Evolutionary conservation across 2,329 filamentous ascomycete genomes (phyloP), one percentile per base, ranked within the genome.

Genomic region (Bertia moriformis): DNA sequence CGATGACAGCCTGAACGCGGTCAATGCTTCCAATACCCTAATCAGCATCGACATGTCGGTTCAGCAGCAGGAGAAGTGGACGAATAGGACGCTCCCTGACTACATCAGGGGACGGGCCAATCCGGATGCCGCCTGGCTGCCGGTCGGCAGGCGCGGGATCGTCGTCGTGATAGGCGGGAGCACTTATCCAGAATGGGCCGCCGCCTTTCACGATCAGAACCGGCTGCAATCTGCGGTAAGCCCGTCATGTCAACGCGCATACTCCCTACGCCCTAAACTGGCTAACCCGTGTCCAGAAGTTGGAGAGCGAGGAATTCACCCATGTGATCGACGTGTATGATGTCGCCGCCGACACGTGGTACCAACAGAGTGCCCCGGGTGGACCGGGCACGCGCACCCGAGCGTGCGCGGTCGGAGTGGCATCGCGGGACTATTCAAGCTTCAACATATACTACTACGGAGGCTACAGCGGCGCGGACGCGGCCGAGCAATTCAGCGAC

Each of bases 401-500:
- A 66, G 66, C 80, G 51, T 91, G 85, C 50, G 78, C 83, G 3
- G 79, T 86, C 0, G 73, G 85, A 1, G 82, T 74, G n/a, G 65
- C 74, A 0, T 78, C 83, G 13, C 65, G 73, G 35, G 83, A 87
- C 51, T 67, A 65, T 22, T 83, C 80, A 10, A 86, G 78, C 42
- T 83, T 80, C 56, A 87, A 88, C 51, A 78, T 93, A 38, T 88
- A 89, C 62, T 85, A 84, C 60, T 91, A 86, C 48, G 85, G 83
- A 14, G 85, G 85, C 0, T 88, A 81, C 50, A 59, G 74, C 41
- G 74, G 71, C 0, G 46, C 76, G 4, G 42, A 67, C 41, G 19
- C 42, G 0, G 39, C 35, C 0, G 42, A 57, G 0, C 43, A 54
- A 14, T 71, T 65, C 45, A 65, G 55, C 40, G 75, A 86, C 43